phyloP scores from a whole-genome alignment of 495 filamentous ascomycete genomes.

The Usnea hakonensis region DNA sequence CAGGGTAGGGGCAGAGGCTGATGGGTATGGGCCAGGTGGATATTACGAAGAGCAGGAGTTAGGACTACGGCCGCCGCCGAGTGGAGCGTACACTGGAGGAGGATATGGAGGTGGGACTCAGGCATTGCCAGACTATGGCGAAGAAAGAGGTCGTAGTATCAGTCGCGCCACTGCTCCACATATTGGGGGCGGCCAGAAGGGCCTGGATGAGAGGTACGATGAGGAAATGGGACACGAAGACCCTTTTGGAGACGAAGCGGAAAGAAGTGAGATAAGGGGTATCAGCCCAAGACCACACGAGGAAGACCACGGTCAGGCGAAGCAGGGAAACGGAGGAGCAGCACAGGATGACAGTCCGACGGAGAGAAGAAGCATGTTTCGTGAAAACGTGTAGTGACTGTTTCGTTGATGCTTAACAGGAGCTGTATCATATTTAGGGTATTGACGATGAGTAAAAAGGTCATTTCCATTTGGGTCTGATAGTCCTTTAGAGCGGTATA shows the following conservation, averaged over 20 bases:
- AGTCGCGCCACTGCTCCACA: slow-evolving; percentile 30
- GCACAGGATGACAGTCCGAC: slow-evolving; percentile 23
- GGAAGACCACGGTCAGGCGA: slow-evolving; percentile 26
- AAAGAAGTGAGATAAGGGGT: slow-evolving; percentile 48
- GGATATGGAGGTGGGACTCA: slow-evolving; percentile 27
- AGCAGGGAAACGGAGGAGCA: slow-evolving; percentile 24
- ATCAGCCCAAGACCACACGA: slow-evolving; percentile 50
- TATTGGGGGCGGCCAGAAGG: slow-evolving; percentile 30
- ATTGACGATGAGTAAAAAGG: background rate
- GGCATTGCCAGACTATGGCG: slow-evolving; percentile 25
- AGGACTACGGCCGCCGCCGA: slow-evolving; percentile 31
- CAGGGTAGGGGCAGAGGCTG: slow-evolving; percentile 54
- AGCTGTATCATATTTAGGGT: background rate
- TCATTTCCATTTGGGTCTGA: no score
- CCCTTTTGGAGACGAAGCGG: slow-evolving; percentile 50
- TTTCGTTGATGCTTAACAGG: no score
- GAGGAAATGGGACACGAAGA: slow-evolving; percentile 40
- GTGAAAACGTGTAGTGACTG: slow-evolving; percentile 32
- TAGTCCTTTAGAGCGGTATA: no score
- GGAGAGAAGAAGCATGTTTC: slow-evolving; percentile 51
- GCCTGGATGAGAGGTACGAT: slow-evolving; percentile 39
- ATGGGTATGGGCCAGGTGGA: slow-evolving; percentile 41
- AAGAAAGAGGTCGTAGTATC: slow-evolving; percentile 29
- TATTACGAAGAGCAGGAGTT: slow-evolving; percentile 62
- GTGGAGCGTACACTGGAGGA: slow-evolving; percentile 25